Evolutionary conservation across 2,329 filamentous ascomycete genomes (phyloP).

Genomic region (Metarhizium rileyi): DNA sequence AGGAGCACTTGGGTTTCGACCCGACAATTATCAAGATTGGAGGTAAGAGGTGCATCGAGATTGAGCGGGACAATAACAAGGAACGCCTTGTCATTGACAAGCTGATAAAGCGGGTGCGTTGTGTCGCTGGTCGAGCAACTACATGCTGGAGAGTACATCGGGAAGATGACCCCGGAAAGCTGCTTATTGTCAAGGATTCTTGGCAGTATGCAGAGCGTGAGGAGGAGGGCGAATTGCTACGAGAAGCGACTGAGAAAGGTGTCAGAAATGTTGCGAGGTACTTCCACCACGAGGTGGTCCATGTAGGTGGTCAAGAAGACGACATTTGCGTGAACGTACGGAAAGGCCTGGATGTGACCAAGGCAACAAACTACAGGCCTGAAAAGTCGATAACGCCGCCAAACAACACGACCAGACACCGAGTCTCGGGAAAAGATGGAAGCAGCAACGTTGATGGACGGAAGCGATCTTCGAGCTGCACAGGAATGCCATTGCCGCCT

Average conservation of each 20-base stretch:
- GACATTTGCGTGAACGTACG: slow-evolving; percentile 10
- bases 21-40: slow-evolving; percentile 26
- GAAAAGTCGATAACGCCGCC: background rate
- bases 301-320: slow-evolving; percentile 21
- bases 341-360: background rate
- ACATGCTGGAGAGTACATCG: slow-evolving; percentile 35
- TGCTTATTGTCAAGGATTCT: slow-evolving; percentile 35
- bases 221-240: slow-evolving; percentile 31
- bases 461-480: slow-evolving; percentile 21
- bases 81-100: slow-evolving; percentile 32
- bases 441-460: slow-evolving; percentile 10
- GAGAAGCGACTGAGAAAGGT: slow-evolving; percentile 23
- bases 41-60: slow-evolving; percentile 26
- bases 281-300: slow-evolving; percentile 32
- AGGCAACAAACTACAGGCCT: background rate
- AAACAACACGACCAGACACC: background rate
- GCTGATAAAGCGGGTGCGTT: slow-evolving; percentile 22
- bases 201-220: slow-evolving; percentile 19
- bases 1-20: slow-evolving; percentile 33
- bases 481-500: slow-evolving; percentile 13
- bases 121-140: slow-evolving; percentile 29
- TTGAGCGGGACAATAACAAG: slow-evolving; percentile 23
- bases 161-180: slow-evolving; percentile 19
- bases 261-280: slow-evolving; percentile 31
- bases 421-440: background rate